Conservation (phyloP, 1,284 basidiomycete genomes). For the Bondarzewia mesenterica region DNA sequence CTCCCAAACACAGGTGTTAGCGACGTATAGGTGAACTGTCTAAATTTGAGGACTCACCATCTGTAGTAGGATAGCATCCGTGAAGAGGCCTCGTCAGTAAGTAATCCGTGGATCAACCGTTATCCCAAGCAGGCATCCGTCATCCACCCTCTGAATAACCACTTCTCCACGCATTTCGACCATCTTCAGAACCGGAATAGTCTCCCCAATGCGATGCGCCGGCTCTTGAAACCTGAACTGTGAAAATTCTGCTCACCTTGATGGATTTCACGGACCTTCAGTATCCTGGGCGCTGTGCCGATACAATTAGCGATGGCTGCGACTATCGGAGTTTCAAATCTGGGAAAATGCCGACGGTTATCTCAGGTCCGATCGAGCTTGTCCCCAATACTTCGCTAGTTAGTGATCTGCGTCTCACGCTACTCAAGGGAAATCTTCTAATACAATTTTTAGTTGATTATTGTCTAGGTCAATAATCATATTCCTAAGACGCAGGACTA, state of each 20-base stretch:
- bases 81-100: slow-evolving; percentile 19
- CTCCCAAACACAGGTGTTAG: slow-evolving; percentile 24
- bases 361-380: too few relatives aligned
- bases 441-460: too few relatives aligned
- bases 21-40: not conserved
- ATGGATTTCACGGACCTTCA: slow-evolving; percentile 28
- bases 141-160: slow-evolving; percentile 35
- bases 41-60: slow-evolving; percentile 34
- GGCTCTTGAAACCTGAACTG: slow-evolving; percentile 8
- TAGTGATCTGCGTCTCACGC: too few relatives aligned
- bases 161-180: slow-evolving; percentile 15
- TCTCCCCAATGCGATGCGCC: not conserved
- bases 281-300: not conserved
- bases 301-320: not conserved
- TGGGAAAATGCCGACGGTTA: not conserved
- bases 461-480: too few relatives aligned
- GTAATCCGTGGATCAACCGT: slow-evolving; percentile 13
- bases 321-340: not conserved
- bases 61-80: slow-evolving; percentile 22
- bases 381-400: too few relatives aligned
- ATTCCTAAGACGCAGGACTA: too few relatives aligned
- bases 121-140: slow-evolving; percentile 31
- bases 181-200: slow-evolving; percentile 4
- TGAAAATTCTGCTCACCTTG: slow-evolving; percentile 47
- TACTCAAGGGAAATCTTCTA: too few relatives aligned